Conservation (phyloP, 2,329 filamentous ascomycete species). For the Aureobasidium leucospermi region DNA sequence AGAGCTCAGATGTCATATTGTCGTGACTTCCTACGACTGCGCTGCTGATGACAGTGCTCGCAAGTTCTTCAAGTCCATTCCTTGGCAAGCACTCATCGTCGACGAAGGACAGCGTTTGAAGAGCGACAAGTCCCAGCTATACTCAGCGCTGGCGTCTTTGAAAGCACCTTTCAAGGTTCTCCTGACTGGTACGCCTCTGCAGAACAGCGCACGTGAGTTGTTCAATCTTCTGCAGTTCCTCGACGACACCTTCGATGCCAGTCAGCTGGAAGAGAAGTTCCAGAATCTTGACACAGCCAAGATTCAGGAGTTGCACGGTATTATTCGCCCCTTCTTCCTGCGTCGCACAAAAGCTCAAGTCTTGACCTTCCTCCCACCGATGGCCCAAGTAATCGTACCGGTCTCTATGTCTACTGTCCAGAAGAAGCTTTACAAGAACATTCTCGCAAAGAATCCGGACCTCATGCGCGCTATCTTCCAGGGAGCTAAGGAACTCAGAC, state of each 20-base stretch:
- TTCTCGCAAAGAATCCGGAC: constrained; percentile 82
- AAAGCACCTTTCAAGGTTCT: constrained; percentile 77
- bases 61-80: constrained; percentile 59
- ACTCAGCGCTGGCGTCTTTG: constrained; percentile 64
- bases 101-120: constrained; percentile 95
- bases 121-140: constrained; percentile 80
- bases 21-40: constrained; percentile 92
- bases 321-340: constrained; percentile 67
- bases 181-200: constrained; percentile 80
- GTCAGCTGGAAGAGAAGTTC: constrained; percentile 67
- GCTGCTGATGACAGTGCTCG: constrained; percentile 65
- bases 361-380: constrained; percentile 81
- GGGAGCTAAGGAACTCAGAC: constrained; percentile 44
- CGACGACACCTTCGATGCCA: constrained; percentile 64
- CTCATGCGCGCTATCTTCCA: constrained; percentile 83
- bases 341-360: constrained; percentile 85
- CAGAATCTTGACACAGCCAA: constrained; percentile 75
- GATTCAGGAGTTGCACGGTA: constrained; percentile 68
- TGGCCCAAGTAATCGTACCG: constrained; percentile 90
- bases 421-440: constrained; percentile 89
- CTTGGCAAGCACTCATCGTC: constrained; percentile 82
- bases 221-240: constrained; percentile 97
- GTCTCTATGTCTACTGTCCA: constrained; percentile 94
- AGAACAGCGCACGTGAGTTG: constrained; percentile 90
- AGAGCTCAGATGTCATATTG: constrained; percentile 77